phyloP scores from a whole-genome alignment of 805 yeast species.

The Candida michaelii region DNA sequence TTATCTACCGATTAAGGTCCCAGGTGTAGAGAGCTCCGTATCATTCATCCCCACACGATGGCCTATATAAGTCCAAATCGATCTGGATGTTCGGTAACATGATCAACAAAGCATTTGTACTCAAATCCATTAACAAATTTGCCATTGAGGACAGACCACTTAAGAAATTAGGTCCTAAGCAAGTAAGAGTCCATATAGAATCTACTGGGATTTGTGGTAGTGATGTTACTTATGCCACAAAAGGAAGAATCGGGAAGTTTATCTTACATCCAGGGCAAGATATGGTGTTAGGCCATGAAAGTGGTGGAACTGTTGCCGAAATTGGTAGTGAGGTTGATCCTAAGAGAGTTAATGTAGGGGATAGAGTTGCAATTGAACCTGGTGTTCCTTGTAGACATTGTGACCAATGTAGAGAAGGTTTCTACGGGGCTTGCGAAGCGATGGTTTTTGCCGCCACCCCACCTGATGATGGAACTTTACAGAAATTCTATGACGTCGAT shows the following conservation, averaged over 20 bases:
- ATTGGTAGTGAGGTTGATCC: constrained; percentile 48
- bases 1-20: too few species aligned
- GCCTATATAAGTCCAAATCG: not conserved
- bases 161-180: constrained; percentile 17
- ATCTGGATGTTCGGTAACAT: constrained; percentile 1
- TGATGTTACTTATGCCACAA: constrained; percentile 24
- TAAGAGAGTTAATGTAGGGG: constrained; percentile 40
- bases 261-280: constrained; percentile 27
- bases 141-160: constrained; percentile 17
- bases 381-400: constrained; percentile 49
- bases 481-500: constrained; percentile 18
- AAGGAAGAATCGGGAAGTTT: constrained; percentile 28
- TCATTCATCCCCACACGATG: too few species aligned
- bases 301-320: constrained; percentile 45
- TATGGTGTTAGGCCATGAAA: constrained; percentile 47
- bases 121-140: constrained; percentile 16
- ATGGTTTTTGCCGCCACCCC: constrained; percentile 24
- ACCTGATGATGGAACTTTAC: constrained; percentile 21
- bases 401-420: constrained; percentile 21
- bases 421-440: constrained; percentile 20
- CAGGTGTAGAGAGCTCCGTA: not conserved
- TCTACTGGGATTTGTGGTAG: constrained; percentile 24
- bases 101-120: constrained; percentile 18
- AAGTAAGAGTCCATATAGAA: constrained; percentile 22
- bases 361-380: constrained; percentile 53